Conservation (phyloP, 116 monocot species). For the Thalassia testudinum region DNA sequence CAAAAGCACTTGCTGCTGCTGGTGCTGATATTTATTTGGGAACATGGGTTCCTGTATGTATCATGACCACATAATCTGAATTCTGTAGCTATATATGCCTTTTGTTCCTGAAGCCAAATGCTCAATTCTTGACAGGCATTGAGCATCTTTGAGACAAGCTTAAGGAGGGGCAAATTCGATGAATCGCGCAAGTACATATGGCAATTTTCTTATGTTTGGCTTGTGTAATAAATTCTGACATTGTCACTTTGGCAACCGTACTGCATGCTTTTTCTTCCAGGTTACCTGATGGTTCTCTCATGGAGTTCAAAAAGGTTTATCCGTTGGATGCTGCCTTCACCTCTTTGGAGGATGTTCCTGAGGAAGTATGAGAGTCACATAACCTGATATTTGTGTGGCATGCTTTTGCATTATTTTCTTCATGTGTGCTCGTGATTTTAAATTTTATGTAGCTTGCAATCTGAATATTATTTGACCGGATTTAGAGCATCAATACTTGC, state of each 20-base stretch:
- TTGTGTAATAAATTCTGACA: background rate
- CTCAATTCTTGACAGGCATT: conserved; percentile 57
- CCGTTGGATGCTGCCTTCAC: conserved; percentile 83
- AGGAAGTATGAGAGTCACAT: conserved; percentile 53
- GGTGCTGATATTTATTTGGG: conserved; percentile 99
- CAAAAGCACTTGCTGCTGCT: conserved; percentile 97
- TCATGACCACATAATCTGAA: background rate
- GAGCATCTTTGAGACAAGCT: conserved; percentile 91
- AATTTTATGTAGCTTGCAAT: no score
- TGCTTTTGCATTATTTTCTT: no score
- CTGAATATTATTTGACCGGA: no score
- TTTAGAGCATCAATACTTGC: no score
- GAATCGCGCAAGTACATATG: conserved; percentile 48
- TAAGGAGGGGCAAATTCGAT: conserved; percentile 89
- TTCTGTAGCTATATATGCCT: background rate
- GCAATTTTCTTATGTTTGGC: background rate
- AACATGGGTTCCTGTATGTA: conserved; percentile 98
- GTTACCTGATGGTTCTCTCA: conserved; percentile 75
- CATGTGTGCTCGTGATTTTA: no score
- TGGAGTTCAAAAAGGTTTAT: conserved; percentile 85
- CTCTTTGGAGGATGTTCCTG: conserved; percentile 79
- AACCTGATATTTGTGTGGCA: no score
- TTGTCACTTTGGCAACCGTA: background rate
- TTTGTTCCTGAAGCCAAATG: background rate
- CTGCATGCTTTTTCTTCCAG: conserved; percentile 17